Evolutionary conservation across 805 yeast genomes (phyloP).

Genomic region (Scheffersomyces amazonensis): DNA sequence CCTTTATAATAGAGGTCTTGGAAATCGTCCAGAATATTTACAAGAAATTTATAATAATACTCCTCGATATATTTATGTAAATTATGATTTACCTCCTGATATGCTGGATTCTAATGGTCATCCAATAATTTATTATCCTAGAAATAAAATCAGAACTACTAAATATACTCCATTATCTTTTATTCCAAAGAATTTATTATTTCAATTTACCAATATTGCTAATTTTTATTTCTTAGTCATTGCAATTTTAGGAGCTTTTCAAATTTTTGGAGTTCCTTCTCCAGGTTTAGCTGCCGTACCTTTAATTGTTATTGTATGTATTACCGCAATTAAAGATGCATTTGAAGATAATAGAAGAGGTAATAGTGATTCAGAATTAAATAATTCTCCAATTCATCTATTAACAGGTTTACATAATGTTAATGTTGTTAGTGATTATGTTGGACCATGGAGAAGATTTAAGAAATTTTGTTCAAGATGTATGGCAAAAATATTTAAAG

Average conservation of each 20-base stretch:
- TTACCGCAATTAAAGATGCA: slow-evolving; percentile 76
- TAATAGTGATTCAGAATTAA: slow-evolving; percentile 62
- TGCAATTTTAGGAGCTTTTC: slow-evolving; percentile 55
- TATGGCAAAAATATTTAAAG: slow-evolving; percentile 11
- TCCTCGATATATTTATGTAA: slow-evolving; percentile 47
- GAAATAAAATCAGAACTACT: slow-evolving; percentile 62
- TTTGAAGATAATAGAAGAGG: slow-evolving; percentile 73
- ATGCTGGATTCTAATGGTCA: slow-evolving; percentile 27
- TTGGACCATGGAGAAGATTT: slow-evolving; percentile 65
- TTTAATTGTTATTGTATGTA: slow-evolving; percentile 69
- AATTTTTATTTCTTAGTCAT: slow-evolving; percentile 55
- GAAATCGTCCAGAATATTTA: slow-evolving; percentile 30
- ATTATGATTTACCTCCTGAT: slow-evolving; percentile 45
- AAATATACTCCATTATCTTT: slow-evolving; percentile 60
- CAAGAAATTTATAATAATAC: slow-evolving; percentile 34
- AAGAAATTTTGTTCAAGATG: slow-evolving; percentile 53
- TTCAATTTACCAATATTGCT: slow-evolving; percentile 59
- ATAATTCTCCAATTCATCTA: slow-evolving; percentile 60
- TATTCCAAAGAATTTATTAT: slow-evolving; percentile 51
- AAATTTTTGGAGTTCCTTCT: slow-evolving; percentile 68
- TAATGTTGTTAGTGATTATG: slow-evolving; percentile 52
- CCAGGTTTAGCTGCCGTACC: slow-evolving; percentile 82
- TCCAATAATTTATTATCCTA: slow-evolving; percentile 41
- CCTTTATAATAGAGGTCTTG: slow-evolving; percentile 20
- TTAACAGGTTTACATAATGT: slow-evolving; percentile 53